Base-by-base conservation (phyloP, 2,329 filamentous ascomycete genomes). In the Fusarium burgessii region DNA sequence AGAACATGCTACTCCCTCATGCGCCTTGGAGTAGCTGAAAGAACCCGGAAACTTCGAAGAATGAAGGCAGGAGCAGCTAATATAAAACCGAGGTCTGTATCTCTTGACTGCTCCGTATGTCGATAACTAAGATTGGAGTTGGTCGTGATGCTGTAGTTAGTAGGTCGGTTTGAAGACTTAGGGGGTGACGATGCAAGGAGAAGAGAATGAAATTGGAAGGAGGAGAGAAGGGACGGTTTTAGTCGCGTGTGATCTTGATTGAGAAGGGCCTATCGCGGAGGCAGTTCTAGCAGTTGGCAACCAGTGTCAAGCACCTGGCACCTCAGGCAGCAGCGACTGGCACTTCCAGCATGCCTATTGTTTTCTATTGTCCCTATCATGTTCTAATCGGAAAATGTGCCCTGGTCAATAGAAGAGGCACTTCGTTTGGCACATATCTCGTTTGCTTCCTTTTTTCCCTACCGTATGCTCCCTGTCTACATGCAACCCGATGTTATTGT, bases 1-100 rank as follows among this genome's bases (percentile, higher is more conserved):
- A 98, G 80, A 98, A 98, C 95, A 98, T 98, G 74, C 40, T 67
- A 58, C 41, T 60, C 49, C 57, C 12, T 27, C 20, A 43, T 41
- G n/a, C 32, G 46, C 17, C 43, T 38, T 29, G 6, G 27, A 20
- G 47, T 36, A 13, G 4, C 35, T 13, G 32, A 50, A 25, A 25
- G n/a, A 13, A 20, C 29, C 12, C 10, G 10, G 12, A 55, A 35
- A 42, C 4, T 35, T 47, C 6, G 15, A 32, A 45, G 7, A 32
- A 57, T 18, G 25, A 50, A 20, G 23, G 23, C 8, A 45, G 43
- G 36, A 18, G 13, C 43, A 40, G 23, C 6, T 17, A 36, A 38
- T n/a, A 11, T n/a, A 29, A 45, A 23, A 14, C 20, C n/a, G 12
- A 45, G 33, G 25, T 27, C 6, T 7, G 32, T 66, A 33, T 14